phyloP scores from a whole-genome alignment of 441 rosid genomes.

The Gossypium davidsonii region DNA sequence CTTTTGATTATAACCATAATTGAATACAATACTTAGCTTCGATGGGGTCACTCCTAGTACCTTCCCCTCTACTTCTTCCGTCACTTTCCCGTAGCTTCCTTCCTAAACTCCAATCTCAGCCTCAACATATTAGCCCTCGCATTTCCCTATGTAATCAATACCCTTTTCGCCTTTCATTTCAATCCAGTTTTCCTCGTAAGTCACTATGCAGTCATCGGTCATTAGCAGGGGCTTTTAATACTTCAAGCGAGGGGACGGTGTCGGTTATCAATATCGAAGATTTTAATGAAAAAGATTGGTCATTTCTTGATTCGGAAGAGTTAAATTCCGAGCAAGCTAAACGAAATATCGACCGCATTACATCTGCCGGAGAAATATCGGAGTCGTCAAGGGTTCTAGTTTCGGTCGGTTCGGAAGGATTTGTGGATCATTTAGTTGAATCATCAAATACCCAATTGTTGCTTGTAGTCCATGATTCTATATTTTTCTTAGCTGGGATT shows the following conservation, averaged over 20 bases:
- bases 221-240: conserved; percentile 25
- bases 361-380: conserved; percentile 56
- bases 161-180: conserved; percentile 15
- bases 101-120: conserved; percentile 20
- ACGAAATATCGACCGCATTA: conserved; percentile 41
- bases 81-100: conserved; percentile 11
- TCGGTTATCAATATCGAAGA: conserved; percentile 45
- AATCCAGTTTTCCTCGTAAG: conserved; percentile 7
- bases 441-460: conserved; percentile 44
- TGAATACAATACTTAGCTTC: conserved; percentile 8
- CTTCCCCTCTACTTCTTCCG: conserved; percentile 26
- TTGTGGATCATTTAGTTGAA: conserved; percentile 63
- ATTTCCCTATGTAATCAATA: conserved; percentile 8
- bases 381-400: conserved; percentile 64
- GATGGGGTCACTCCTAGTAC: conserved; percentile 35
- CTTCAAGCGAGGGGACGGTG: conserved; percentile 47
- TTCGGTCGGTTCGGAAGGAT: conserved; percentile 60
- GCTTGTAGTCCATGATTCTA: conserved; percentile 79
- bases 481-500: conserved; percentile 57
- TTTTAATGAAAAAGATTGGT: conserved; percentile 77
- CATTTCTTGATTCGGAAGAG: conserved; percentile 69
- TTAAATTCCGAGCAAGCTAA: conserved; percentile 27
- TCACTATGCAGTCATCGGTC: conserved; percentile 16
- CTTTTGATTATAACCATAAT: conserved; percentile 5
- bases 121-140: conserved; percentile 14